phyloP scores from a whole-genome alignment of 106 monocot species.

The Cymbidium sinense region DNA sequence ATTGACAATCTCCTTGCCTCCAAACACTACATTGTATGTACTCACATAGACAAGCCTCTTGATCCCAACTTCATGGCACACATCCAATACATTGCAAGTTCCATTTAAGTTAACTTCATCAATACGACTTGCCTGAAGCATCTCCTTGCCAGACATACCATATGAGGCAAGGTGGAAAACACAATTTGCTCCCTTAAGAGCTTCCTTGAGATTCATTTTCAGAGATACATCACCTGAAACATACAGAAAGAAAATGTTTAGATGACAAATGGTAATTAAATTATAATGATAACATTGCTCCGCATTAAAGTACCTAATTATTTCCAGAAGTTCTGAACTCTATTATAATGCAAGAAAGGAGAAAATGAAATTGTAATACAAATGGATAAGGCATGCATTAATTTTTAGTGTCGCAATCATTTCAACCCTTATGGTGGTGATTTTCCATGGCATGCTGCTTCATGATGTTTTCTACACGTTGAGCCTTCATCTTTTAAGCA shows the following conservation, averaged over 20 bases:
- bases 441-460: not conserved
- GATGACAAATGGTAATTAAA: not conserved
- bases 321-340: not conserved
- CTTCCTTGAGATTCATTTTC: slow-evolving; percentile 68
- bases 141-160: slow-evolving; percentile 99
- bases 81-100: slow-evolving; percentile 86
- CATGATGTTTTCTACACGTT: not conserved
- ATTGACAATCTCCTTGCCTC: slow-evolving; percentile 85
- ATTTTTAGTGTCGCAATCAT: not conserved
- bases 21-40: slow-evolving; percentile 97
- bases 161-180: slow-evolving; percentile 97
- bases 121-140: slow-evolving; percentile 67
- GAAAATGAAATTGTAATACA: not conserved
- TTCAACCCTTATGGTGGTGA: not conserved
- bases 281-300: not conserved
- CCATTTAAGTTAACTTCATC: slow-evolving; percentile 83
- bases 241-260: not conserved
- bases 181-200: slow-evolving; percentile 63
- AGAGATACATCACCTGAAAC: slow-evolving; percentile 64
- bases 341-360: not conserved
- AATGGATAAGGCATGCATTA: not conserved
- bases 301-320: not conserved
- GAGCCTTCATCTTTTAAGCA: not conserved
- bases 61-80: slow-evolving; percentile 70
- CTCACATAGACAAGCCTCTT: slow-evolving; percentile 87